Evolutionary conservation across 352 stramenopile genomes (phyloP).

Genomic region (Globisporangium nunn): DNA sequence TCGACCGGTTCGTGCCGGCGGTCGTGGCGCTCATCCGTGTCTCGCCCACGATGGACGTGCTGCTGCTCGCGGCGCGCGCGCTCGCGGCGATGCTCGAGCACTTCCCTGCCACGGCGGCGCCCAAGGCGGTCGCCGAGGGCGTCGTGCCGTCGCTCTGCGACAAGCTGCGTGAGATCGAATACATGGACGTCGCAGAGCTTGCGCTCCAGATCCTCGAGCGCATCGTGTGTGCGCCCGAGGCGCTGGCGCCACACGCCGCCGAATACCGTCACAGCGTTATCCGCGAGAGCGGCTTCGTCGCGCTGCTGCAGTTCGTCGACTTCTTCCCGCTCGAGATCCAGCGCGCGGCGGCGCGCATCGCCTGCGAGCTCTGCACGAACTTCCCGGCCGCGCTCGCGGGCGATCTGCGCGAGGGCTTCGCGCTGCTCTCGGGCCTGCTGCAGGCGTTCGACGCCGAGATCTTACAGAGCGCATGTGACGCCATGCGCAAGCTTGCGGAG

Average conservation of each 20-base stretch:
- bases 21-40: constrained; percentile 33
- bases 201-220: constrained; percentile 60
- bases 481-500: constrained; percentile 38
- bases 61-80: constrained; percentile 48
- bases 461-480: constrained; percentile 38
- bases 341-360: constrained; percentile 45
- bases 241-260: constrained; percentile 7
- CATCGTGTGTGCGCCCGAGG: constrained; percentile 32
- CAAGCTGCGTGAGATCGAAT: constrained; percentile 74
- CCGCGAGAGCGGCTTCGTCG: constrained; percentile 54
- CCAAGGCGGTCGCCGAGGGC: constrained; percentile 32
- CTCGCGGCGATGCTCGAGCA: constrained; percentile 54
- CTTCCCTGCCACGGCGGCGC: constrained; percentile 31
- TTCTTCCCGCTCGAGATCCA: constrained; percentile 79
- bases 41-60: constrained; percentile 49
- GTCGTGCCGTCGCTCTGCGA: constrained; percentile 55
- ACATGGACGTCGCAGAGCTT: constrained; percentile 76
- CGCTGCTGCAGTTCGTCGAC: constrained; percentile 71
- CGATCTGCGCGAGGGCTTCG: constrained; percentile 31
- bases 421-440: constrained; percentile 38
- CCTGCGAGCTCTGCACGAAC: constrained; percentile 42
- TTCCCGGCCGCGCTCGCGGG: constrained; percentile 19
- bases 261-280: constrained; percentile 40
- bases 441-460: constrained; percentile 52
- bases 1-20: constrained; percentile 47